These are phyloP conservation scores for Globisporangium middletonii DNA, from an alignment of 352 stramenopile genomes.

Conservation along the genomic window DNA sequence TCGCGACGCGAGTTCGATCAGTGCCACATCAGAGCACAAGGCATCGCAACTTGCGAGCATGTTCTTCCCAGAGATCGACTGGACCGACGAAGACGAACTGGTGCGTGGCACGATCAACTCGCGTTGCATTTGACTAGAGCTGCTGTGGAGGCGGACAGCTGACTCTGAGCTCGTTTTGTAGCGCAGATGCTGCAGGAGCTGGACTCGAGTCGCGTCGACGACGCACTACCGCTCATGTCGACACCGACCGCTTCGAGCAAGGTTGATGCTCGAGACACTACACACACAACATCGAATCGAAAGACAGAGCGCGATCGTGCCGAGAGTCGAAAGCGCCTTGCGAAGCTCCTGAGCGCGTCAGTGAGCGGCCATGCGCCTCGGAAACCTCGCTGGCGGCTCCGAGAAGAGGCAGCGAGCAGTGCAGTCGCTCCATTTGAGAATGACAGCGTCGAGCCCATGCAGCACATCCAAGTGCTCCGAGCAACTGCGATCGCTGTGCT, in stretches of 20 bases:
- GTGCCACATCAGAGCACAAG: not conserved
- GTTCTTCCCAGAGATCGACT: conserved; percentile 35
- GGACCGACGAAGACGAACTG: conserved; percentile 53
- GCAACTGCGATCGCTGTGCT: conserved; percentile 27
- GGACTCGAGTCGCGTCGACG: conserved; percentile 14
- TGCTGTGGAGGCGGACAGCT: not conserved
- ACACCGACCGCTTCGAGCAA: not conserved
- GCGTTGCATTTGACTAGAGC: too few species aligned
- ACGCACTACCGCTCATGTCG: not conserved
- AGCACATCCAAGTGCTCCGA: conserved; percentile 35
- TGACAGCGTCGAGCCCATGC: conserved; percentile 19
- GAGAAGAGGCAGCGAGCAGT: conserved; percentile 25
- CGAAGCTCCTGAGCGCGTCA: conserved; percentile 31
- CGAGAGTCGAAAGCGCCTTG: conserved; percentile 35
- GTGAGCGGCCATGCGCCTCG: conserved; percentile 17
- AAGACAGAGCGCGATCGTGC: conserved; percentile 18
- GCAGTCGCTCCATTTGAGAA: conserved; percentile 21
- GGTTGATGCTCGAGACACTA: not conserved
- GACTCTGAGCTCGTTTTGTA: not conserved
- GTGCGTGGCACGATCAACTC: conserved; percentile 12
- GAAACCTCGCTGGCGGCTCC: conserved; percentile 47
- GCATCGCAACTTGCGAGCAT: not conserved
- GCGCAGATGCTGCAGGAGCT: conserved; percentile 29
- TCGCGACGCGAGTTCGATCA: not conserved
- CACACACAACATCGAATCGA: not conserved